Base-by-base conservation (phyloP, 495 filamentous ascomycete genomes). In the Hypoxylon lenormandii region DNA sequence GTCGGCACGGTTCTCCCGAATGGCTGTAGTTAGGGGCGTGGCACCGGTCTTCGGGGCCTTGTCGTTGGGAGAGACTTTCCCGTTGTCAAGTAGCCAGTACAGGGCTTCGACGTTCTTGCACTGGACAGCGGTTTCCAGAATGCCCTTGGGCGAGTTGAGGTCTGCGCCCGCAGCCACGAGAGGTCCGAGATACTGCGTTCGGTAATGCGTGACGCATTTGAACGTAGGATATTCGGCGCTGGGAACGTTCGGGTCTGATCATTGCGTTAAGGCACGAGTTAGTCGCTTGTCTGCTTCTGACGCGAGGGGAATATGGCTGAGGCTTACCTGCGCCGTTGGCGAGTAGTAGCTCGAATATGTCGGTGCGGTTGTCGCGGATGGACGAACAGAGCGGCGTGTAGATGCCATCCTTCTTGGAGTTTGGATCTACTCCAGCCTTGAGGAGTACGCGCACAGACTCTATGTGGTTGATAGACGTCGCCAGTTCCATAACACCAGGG, bases 351-450 rank as follows among this genome's bases (percentile, higher is more conserved):
- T 79, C 61, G 10, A 88, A 76, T 48, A 88, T 83, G 65, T 84
- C 81, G 13, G 76, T 52, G 28, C 81, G 76, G 55, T 86, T 80
- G 55, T 86, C 82, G 26, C 85, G 82, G 67, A 87, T 86, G 12
- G 84, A 78, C 1, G 85, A 84, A 74, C 82, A 86, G 0, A 87
- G 74, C 0, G 85, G 85, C 3, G 85, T 86, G 70, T 85, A 86
- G 50, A 82, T 80, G 28, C 84, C 84, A 57, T 86, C 82, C 62
- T 86, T 88, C 70, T 84, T 84, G 28, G 76, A 71, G 63, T 87
- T 84, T 4, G 82, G 82, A 43, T 83, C 80, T 28, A 83, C 80
- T 4, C 83, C 82, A 15, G 80, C 80, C 23, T 83, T 74, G 12
- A 86, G 74, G 10, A 88, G 76, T n/a, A 86, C 76, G 5, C 74